Percentiles rank a stretch among this genome's conserved stretches.
These are phyloP conservation scores for Hypoxylon intermedium DNA, from an alignment of 495 filamentous ascomycete species.

Conservation along the genomic window DNA sequence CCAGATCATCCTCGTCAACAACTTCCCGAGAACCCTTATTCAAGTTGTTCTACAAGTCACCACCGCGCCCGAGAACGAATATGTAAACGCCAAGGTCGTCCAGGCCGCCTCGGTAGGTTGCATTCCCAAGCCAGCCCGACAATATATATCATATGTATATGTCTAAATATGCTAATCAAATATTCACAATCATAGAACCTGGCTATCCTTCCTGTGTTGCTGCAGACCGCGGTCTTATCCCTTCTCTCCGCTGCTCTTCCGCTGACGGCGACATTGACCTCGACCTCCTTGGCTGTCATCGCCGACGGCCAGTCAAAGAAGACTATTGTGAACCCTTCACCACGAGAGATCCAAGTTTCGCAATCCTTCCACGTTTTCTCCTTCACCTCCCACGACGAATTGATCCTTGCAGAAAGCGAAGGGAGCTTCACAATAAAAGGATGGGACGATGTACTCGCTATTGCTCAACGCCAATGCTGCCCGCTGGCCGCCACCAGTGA, in stretches of 20 bases:
- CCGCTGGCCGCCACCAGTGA: slow-evolving; percentile 50
- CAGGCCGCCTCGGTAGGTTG: slow-evolving; percentile 57
- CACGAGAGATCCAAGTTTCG: slow-evolving; percentile 61
- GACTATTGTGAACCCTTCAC: slow-evolving; percentile 62
- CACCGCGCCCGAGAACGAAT: slow-evolving; percentile 62
- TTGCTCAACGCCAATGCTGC: slow-evolving; percentile 70
- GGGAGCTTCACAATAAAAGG: slow-evolving; percentile 77
- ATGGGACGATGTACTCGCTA: slow-evolving; percentile 75
- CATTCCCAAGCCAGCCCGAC: not conserved
- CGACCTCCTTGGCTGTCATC: slow-evolving; percentile 68
- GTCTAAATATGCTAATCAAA: slow-evolving; percentile 29
- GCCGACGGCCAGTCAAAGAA: slow-evolving; percentile 50
- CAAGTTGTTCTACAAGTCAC: slow-evolving; percentile 72
- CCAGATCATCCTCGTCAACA: slow-evolving; percentile 70
- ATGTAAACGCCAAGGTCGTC: slow-evolving; percentile 57
- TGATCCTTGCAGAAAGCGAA: slow-evolving; percentile 81
- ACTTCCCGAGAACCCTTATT: slow-evolving; percentile 71
- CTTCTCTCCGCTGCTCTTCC: slow-evolving; percentile 79
- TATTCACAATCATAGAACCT: slow-evolving; percentile 63
- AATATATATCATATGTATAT: no score
- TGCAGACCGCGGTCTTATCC: slow-evolving; percentile 76
- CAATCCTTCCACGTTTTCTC: slow-evolving; percentile 77
- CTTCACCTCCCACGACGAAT: slow-evolving; percentile 75
- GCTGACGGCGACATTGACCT: slow-evolving; percentile 70
- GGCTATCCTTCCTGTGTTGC: slow-evolving; percentile 72